Evolutionary conservation across 2,329 filamentous ascomycete genomes (phyloP), one percentile per base, ranked within the genome.

Genomic region (Cladosporium sp.): DNA sequence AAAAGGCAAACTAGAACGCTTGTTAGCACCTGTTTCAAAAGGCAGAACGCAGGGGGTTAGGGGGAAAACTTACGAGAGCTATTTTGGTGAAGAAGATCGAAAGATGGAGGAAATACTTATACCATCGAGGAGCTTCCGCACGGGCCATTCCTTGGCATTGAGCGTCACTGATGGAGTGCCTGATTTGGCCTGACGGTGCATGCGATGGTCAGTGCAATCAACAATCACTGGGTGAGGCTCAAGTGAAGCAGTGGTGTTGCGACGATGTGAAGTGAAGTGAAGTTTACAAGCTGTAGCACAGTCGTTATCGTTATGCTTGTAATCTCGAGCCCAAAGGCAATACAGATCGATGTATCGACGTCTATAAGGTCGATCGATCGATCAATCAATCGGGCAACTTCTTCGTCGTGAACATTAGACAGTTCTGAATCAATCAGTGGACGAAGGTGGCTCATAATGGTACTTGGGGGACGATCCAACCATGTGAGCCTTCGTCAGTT

Each of bases 1-100:
- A 63, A 63, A 63, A 63, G 60, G 60, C 60, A 61, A 61, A 54
- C 24, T 24, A 24, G 24, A 24, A 24, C 24, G 24, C 24, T 24
- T 24, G 24, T 24, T 24, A 24, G 24, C 24, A 24, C 24, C 24
- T 24, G 24, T 24, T 24, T 24, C 24, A 24, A 24, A 24, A 24
- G 24, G 24, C 24, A 24, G 24, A 24, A 24, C 24, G 24, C 2
- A 24, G 24, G 24, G 24, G 24, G 24, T 24, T 24, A 2, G 24
- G 1, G 24, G 24, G 24, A 24, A 24, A 24, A 24, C 24, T 24
- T 24, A 24, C 24, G 49, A 54, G 49, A 54, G 49, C 49, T 54
- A 10, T 32, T n/a, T 26, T 32, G 10, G 18, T 4, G 10, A 32
- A 15, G 11, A n/a, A 36, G 4, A 36, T 3, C 24, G 24, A 24